Evolutionary conservation across 2,329 filamentous ascomycete genomes (phyloP).

Genomic region (Diaporthe helianthi): DNA sequence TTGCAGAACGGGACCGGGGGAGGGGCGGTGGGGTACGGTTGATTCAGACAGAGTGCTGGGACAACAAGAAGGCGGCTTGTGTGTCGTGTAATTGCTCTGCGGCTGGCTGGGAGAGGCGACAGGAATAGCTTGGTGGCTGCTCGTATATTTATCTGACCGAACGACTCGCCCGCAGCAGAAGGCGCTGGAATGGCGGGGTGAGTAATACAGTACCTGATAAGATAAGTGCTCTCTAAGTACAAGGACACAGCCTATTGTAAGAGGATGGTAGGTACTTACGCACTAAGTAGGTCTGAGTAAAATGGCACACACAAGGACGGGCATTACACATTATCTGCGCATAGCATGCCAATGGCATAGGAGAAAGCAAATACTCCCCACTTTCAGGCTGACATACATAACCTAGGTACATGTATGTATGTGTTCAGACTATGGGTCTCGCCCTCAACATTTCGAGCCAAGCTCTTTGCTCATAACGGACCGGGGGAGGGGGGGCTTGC

Average conservation of each 20-base stretch:
- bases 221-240: slow-evolving; percentile 22
- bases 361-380: neutral
- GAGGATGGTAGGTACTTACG: too few relatives aligned
- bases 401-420: neutral
- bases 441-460: neutral
- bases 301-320: too few relatives aligned
- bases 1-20: slow-evolving; percentile 16
- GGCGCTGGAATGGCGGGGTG: slow-evolving; percentile 29
- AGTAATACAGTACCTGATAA: slow-evolving; percentile 34
- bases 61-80: neutral
- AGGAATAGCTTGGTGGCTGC: neutral
- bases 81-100: neutral
- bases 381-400: neutral
- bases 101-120: slow-evolving; percentile 2
- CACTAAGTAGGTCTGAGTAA: too few relatives aligned
- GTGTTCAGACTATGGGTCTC: neutral
- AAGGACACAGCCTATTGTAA: neutral
- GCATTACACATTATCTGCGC: neutral
- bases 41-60: neutral
- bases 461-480: neutral
- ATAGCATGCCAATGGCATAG: neutral
- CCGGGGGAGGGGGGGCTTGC: slow-evolving; percentile 1
- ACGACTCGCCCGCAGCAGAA: neutral
- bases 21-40: neutral
- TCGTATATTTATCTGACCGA: slow-evolving; percentile 10